Evolutionary conservation across 208 protist species (phyloP), one percentile per base, ranked within the genome.

Genomic region (Trypanosoma scelopori): DNA sequence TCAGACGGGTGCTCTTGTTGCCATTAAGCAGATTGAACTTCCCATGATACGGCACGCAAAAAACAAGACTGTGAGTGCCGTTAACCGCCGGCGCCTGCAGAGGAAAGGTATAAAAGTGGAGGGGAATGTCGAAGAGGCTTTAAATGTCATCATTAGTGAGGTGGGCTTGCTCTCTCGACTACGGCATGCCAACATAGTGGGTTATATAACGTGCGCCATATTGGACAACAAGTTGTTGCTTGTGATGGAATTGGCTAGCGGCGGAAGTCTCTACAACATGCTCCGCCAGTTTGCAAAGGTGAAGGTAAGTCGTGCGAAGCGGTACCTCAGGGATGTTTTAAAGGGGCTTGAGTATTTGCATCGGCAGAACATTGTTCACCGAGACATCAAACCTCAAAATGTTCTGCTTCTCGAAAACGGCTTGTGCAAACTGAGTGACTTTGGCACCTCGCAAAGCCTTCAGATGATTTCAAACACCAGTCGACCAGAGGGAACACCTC

Each of bases 331-430:
- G 5, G 82, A 93, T 59, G 75, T 92, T 5, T 75, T 95, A 5
- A 65, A 80, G 9, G 93, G 87, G 4, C 73, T 97, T 35, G 60
- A 70, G 43, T 94, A 94, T 78, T 76, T 97, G 41, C 93, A 97
- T 71, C 50, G 77, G 12, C 68, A 82, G 56, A 77, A 84, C 45
- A 88, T 92, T 66, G 61, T 92, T 43, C 93, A 97, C 76, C 87
- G 91, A 41, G 91, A 97, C 71, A 78, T 97, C 51, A 97, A 97
- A 74, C 90, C 90, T 16, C 81, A 93, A 46, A 97, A 97, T 72
- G 81, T 97, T 25, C 76, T 97, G 6, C 74, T 97, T 28, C 76
- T 69, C 20, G 59, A 70, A 20, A 79, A 84, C 18, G 94, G 92
- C 27, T 63, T 70, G 23, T 92, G 91, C 76, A 98, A 97, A 75